Conservation (phyloP, 768 basidiomycete genomes). For the Tricholoma sp. region DNA sequence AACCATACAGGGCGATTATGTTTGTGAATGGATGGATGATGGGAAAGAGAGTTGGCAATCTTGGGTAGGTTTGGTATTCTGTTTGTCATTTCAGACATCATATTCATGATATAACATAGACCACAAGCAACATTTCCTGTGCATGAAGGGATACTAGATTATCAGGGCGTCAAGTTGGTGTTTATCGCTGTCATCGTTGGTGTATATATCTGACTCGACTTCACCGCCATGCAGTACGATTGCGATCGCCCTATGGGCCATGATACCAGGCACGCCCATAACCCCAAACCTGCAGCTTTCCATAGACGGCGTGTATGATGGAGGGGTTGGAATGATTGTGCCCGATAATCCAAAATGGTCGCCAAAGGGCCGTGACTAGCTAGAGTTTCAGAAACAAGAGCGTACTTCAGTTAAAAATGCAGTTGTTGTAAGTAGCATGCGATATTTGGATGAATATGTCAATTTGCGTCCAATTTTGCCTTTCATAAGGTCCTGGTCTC, state of each 20-base stretch:
- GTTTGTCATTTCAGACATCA: not conserved
- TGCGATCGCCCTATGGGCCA: slow-evolving; percentile 65
- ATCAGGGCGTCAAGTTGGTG: slow-evolving; percentile 63
- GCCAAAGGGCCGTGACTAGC: slow-evolving; percentile 19
- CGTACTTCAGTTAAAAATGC: too few relatives aligned
- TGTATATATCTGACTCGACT: not conserved
- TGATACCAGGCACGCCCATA: slow-evolving; percentile 43
- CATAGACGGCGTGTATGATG: slow-evolving; percentile 55
- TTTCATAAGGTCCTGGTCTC: too few relatives aligned
- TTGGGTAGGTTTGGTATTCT: slow-evolving; percentile 42
- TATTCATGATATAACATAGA: slow-evolving; percentile 24
- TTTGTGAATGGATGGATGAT: slow-evolving; percentile 91
- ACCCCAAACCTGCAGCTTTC: slow-evolving; percentile 50
- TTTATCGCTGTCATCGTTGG: not conserved
- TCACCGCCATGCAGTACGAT: slow-evolving; percentile 36
- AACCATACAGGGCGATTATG: slow-evolving; percentile 66
- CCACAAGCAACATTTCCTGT: slow-evolving; percentile 83
- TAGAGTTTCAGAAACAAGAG: too few relatives aligned
- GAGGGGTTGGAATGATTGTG: slow-evolving; percentile 55
- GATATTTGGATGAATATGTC: too few relatives aligned
- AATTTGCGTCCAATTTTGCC: too few relatives aligned
- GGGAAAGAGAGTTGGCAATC: slow-evolving; percentile 72
- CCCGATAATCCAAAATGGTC: slow-evolving; percentile 61
- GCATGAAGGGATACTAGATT: slow-evolving; percentile 75
- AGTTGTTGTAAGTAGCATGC: too few relatives aligned